Evolutionary conservation across 495 filamentous ascomycete species (phyloP).

Genomic region (Echria macrotheca): DNA sequence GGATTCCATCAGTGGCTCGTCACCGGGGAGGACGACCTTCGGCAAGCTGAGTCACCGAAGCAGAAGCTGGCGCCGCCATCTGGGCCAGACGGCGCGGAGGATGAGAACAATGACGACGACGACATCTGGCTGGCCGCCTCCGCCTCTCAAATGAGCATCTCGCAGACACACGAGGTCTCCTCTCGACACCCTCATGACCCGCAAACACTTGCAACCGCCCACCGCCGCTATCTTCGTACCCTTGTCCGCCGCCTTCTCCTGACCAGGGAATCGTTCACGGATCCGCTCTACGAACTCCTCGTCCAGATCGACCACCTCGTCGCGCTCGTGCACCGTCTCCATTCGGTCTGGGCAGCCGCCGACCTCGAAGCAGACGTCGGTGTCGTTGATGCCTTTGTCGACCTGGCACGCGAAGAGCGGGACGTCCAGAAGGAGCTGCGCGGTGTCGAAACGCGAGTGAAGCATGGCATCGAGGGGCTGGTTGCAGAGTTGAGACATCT

Average conservation of each 20-base stretch:
- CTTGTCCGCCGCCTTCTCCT: slow-evolving; percentile 67
- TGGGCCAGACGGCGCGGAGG: too few relatives aligned
- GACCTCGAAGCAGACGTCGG: slow-evolving; percentile 76
- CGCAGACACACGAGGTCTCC: slow-evolving; percentile 2
- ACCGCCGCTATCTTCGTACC: slow-evolving; percentile 65
- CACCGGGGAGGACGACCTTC: slow-evolving; percentile 26
- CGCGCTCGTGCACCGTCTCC: slow-evolving; percentile 64
- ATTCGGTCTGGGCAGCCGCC: slow-evolving; percentile 63
- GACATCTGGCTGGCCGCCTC: slow-evolving; percentile 26
- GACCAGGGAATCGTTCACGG: slow-evolving; percentile 61
- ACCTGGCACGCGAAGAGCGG: slow-evolving; percentile 62
- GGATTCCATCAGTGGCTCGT: slow-evolving; percentile 52
- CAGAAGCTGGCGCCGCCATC: not conserved
- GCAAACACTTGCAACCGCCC: slow-evolving; percentile 73
- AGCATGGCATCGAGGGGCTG: slow-evolving; percentile 57
- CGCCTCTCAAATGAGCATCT: slow-evolving; percentile 1
- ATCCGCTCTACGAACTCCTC: slow-evolving; percentile 63
- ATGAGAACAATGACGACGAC: slow-evolving; percentile 11
- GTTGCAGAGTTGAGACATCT: slow-evolving; percentile 46
- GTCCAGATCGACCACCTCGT: slow-evolving; percentile 70
- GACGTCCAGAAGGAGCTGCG: slow-evolving; percentile 56
- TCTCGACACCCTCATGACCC: slow-evolving; percentile 57
- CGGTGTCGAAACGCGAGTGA: slow-evolving; percentile 46
- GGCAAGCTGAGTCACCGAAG: slow-evolving; percentile 3
- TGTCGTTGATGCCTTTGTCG: slow-evolving; percentile 65